Percentiles rank a stretch among this genome's conserved stretches.
Evolutionary conservation across 371 early-diverging fungal genomes (phyloP).

Genomic region (Mortierella sp.): DNA sequence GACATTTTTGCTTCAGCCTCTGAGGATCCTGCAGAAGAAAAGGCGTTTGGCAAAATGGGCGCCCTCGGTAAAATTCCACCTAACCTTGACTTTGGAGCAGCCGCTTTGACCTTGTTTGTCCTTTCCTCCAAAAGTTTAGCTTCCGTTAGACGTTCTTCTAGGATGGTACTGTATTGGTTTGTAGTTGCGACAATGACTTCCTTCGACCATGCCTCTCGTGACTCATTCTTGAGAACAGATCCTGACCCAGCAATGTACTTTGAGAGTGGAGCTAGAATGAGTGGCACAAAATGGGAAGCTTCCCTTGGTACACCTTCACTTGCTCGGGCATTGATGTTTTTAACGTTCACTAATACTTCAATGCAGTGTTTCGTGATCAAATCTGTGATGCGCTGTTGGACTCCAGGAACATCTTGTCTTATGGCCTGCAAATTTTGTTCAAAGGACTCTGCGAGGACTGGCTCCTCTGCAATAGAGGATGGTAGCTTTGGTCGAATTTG

Average conservation of each 20-base stretch:
- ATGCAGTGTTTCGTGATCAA: conserved; percentile 67
- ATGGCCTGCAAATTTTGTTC: conserved; percentile 28
- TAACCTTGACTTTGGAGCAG: conserved; percentile 9
- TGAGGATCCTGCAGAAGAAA: conserved; percentile 8
- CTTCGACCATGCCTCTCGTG: conserved; percentile 26
- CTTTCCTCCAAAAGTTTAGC: conserved; percentile 16
- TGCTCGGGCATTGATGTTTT: conserved; percentile 56
- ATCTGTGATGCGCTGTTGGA: conserved; percentile 61
- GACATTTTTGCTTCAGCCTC: conserved; percentile 34
- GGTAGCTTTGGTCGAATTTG: conserved; percentile 41
- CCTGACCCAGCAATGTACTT: conserved; percentile 59
- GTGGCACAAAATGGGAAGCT: conserved; percentile 72
- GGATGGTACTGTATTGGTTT: conserved; percentile 21
- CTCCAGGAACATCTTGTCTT: conserved; percentile 55
- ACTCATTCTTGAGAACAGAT: conserved; percentile 11
- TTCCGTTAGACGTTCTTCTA: conserved; percentile 20
- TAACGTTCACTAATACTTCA: conserved; percentile 65
- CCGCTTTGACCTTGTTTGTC: conserved; percentile 30
- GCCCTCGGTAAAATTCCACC: conserved; percentile 35
- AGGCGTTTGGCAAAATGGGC: conserved; percentile 24
- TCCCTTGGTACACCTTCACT: conserved; percentile 62
- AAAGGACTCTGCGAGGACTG: conserved; percentile 33
- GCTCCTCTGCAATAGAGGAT: conserved; percentile 37
- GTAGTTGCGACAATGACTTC: conserved; percentile 41
- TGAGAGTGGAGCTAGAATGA: conserved; percentile 67